Conservation (phyloP, 1,139 yeast species). For the Diutina rugosa region DNA sequence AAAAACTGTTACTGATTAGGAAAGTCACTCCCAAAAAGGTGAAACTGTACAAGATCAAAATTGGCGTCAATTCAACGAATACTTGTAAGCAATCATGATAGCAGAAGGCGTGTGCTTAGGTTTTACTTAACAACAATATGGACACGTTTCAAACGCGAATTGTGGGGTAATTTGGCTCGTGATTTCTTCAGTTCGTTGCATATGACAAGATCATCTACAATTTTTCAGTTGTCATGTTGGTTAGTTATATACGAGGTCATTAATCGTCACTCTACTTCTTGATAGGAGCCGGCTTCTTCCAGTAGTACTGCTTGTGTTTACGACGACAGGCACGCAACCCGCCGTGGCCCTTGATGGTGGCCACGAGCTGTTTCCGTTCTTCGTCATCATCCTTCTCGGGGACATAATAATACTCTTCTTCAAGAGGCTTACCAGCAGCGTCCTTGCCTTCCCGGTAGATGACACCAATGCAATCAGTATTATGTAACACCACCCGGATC, state of each 20-base stretch:
- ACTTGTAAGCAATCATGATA: no score
- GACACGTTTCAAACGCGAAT: no score
- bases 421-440: constrained; percentile 90
- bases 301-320: constrained; percentile 84
- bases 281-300: constrained; percentile 56
- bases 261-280: background rate
- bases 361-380: constrained; percentile 58
- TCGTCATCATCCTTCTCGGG: constrained; percentile 69
- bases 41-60: background rate
- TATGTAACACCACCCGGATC: constrained; percentile 36
- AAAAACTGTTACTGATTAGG: background rate
- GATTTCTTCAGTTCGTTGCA: no score
- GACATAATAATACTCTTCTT: constrained; percentile 84
- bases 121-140: no score
- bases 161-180: no score
- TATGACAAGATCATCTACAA: background rate
- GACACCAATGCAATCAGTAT: constrained; percentile 58
- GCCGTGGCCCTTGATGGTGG: constrained; percentile 67
- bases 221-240: background rate
- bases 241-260: background rate
- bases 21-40: background rate
- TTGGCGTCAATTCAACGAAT: background rate
- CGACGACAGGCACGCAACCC: constrained; percentile 83
- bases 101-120: no score
- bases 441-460: constrained; percentile 85